Conservation (phyloP, 179 eudicot species). For the Amaranthus tricolor region DNA sequence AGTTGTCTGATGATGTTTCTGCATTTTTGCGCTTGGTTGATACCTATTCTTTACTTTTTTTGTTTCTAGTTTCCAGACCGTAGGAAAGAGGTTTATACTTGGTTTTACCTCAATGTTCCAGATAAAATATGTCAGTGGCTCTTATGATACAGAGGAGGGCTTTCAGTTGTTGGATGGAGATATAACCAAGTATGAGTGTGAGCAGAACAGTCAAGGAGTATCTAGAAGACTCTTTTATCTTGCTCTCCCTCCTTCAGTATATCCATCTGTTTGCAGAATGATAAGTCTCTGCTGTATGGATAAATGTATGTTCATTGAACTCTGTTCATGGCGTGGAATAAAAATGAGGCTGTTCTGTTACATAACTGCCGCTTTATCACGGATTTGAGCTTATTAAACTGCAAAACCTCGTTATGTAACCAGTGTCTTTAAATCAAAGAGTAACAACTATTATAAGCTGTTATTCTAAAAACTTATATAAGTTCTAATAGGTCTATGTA, state of each 20-base stretch:
- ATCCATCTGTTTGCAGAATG: slow-evolving; percentile 98
- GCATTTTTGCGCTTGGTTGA: slow-evolving; percentile 75
- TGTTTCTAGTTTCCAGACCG: not conserved
- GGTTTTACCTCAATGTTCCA: slow-evolving; percentile 29
- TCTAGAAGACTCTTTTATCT: slow-evolving; percentile 90
- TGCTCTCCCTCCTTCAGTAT: slow-evolving; percentile 99
- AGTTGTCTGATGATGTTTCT: slow-evolving; percentile 45
- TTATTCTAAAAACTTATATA: too few relatives aligned
- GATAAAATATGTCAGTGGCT: slow-evolving; percentile 89
- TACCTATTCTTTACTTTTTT: slow-evolving; percentile 9
- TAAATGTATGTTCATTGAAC: slow-evolving; percentile 52
- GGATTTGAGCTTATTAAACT: too few relatives aligned
- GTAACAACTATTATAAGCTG: too few relatives aligned
- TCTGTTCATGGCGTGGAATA: not conserved
- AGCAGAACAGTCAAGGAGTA: slow-evolving; percentile 49
- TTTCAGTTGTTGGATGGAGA: slow-evolving; percentile 68
- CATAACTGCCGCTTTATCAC: too few relatives aligned
- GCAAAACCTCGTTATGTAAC: too few relatives aligned
- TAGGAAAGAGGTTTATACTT: slow-evolving; percentile 15
- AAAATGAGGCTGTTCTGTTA: too few relatives aligned
- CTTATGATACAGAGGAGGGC: slow-evolving; percentile 84
- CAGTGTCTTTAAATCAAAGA: too few relatives aligned
- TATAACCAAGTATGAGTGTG: slow-evolving; percentile 61
- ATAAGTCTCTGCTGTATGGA: slow-evolving; percentile 68
- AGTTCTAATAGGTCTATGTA: too few relatives aligned